These are phyloP conservation scores for Neoboletus brunneissimus DNA, from an alignment of 768 basidiomycete species.

Conservation along the genomic window DNA sequence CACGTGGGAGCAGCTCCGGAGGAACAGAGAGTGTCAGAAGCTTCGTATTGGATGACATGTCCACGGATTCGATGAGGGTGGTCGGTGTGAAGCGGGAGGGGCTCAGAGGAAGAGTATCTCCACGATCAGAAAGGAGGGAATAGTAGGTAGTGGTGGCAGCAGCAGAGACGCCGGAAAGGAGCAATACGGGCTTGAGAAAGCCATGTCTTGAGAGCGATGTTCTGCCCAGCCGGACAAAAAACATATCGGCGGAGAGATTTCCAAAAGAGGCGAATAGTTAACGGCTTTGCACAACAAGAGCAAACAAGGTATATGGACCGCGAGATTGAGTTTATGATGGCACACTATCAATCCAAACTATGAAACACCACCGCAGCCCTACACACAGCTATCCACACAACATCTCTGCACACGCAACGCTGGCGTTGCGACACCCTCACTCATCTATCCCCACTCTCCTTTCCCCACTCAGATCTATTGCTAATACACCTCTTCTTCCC, in stretches of 20 bases:
- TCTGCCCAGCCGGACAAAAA: not conserved
- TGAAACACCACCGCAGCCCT: slow-evolving; percentile 26
- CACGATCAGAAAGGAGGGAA: slow-evolving; percentile 47
- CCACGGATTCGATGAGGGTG: slow-evolving; percentile 51
- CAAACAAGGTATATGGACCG: slow-evolving; percentile 18
- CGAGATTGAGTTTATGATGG: too few species aligned
- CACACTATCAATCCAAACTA: slow-evolving; percentile 7
- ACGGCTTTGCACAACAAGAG: slow-evolving; percentile 21
- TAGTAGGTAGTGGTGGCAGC: slow-evolving; percentile 48
- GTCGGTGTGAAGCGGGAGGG: slow-evolving; percentile 55
- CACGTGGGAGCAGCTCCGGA: slow-evolving; percentile 34
- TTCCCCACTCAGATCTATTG: slow-evolving; percentile 20
- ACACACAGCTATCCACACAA: slow-evolving; percentile 22
- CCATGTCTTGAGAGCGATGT: not conserved
- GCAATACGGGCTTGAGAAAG: slow-evolving; percentile 17
- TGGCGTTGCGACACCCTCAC: slow-evolving; percentile 27
- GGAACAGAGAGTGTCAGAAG: slow-evolving; percentile 62
- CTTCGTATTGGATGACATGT: slow-evolving; percentile 56
- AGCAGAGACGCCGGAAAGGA: slow-evolving; percentile 38
- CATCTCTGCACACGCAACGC: slow-evolving; percentile 24
- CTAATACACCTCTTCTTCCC: not conserved
- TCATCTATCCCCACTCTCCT: slow-evolving; percentile 29
- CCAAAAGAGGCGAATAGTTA: slow-evolving; percentile 18
- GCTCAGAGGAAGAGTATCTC: slow-evolving; percentile 46
- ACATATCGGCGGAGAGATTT: slow-evolving; percentile 10